phyloP scores from a whole-genome alignment of 2,329 filamentous ascomycete species.

The Curvularia spicifera region DNA sequence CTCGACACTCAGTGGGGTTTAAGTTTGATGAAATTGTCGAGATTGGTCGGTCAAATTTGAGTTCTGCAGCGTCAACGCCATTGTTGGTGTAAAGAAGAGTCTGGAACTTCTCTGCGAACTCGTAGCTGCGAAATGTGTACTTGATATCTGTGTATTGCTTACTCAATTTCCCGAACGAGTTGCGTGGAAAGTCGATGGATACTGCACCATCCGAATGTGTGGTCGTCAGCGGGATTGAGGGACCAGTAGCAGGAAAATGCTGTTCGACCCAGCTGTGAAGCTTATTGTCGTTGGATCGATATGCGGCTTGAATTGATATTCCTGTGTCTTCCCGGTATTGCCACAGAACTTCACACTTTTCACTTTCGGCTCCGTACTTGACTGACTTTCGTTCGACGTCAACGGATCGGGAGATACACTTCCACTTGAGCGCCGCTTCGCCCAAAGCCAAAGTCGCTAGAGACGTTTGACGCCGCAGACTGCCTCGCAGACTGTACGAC shows the following conservation, averaged over 20 bases:
- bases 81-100: constrained; percentile 46
- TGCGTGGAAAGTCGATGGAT: constrained; percentile 41
- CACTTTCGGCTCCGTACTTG: constrained; percentile 19
- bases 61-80: constrained; percentile 31
- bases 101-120: constrained; percentile 31
- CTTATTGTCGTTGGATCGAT: constrained; percentile 30
- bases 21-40: constrained; percentile 35
- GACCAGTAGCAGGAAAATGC: constrained; percentile 40
- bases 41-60: constrained; percentile 38
- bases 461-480: constrained; percentile 17
- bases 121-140: constrained; percentile 31
- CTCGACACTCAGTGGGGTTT: constrained; percentile 39
- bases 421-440: constrained; percentile 40
- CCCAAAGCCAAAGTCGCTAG: constrained; percentile 36
- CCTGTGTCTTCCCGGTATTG: constrained; percentile 38
- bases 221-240: constrained; percentile 42
- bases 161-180: constrained; percentile 35
- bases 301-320: constrained; percentile 33
- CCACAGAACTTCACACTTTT: constrained; percentile 39
- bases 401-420: constrained; percentile 34
- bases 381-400: constrained; percentile 34
- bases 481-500: constrained; percentile 23
- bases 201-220: constrained; percentile 34
- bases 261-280: constrained; percentile 33
- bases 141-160: constrained; percentile 40